Evolutionary conservation across 2,329 filamentous ascomycete genomes (phyloP).

Genomic region (Alternaria metachromatica): DNA sequence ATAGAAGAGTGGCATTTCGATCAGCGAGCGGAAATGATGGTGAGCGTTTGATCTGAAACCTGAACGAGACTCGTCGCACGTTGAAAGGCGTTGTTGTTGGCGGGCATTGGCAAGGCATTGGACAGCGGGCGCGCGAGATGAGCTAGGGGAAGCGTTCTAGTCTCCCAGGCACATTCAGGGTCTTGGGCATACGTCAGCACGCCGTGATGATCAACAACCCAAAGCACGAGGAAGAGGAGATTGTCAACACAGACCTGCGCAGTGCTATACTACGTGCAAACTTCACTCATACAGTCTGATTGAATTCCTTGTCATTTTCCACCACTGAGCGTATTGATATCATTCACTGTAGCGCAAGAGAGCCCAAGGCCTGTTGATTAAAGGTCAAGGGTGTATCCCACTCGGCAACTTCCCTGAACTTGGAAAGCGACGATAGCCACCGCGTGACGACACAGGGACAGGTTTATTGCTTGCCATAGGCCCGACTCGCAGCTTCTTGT

Average conservation of each 20-base stretch:
- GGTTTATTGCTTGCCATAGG: slow-evolving; percentile 4
- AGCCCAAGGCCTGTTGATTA: neutral
- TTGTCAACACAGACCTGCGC: neutral
- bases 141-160: slow-evolving; percentile 2
- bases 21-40: neutral
- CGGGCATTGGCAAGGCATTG: neutral
- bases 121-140: neutral
- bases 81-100: slow-evolving; percentile 2
- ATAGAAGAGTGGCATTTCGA: neutral
- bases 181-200: slow-evolving; percentile 17
- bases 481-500: slow-evolving; percentile 12
- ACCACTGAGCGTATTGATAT: neutral
- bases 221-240: slow-evolving; percentile 1
- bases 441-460: slow-evolving; percentile 16
- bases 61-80: neutral
- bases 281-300: neutral
- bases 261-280: neutral
- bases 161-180: neutral
- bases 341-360: neutral
- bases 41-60: neutral
- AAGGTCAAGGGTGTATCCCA: slow-evolving; percentile 20
- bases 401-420: slow-evolving; percentile 11
- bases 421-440: slow-evolving; percentile 13
- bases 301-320: neutral
- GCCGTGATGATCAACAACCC: slow-evolving; percentile 13